Base-by-base conservation (phyloP, 257 asterid species). In the Solanum paucissectum region DNA sequence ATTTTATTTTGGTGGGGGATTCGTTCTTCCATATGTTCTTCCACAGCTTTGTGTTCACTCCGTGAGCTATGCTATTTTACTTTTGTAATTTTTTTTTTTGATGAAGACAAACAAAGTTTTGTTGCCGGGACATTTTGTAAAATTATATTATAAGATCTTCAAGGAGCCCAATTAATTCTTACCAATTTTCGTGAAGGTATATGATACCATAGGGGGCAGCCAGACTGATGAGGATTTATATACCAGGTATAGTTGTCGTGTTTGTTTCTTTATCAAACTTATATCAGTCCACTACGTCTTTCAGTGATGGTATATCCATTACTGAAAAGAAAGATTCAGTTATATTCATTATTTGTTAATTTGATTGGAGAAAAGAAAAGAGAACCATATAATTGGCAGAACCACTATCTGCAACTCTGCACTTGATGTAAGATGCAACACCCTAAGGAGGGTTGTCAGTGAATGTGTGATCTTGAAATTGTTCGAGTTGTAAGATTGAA, bases 171-270 rank as follows among this genome's bases (percentile, higher is more conserved):
- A 64, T 55, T 18, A 91, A 44, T 58, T 84, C 85, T 72, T 88
- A 77, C 91, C 88, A 72, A 87, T 89, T 86, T 85, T 87, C 76
- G 84, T 91, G 93, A 92, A 97, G 99, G 99, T 97, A 84, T 93
- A 91, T 90, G 99, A 97, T 91, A 96, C 98, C 60, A 94, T 94
- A 88, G 99, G 99, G 85, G 93, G 97, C 90, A 92, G 90, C 93
- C 92, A 92, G 91, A 91, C 92, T 87, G 99, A 97, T 42, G 99
- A 95, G 87, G 98, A 95, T 87, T 88, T 93, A 85, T 86, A 90
- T 90, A 89, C 91, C 90, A 93, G 99, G 99, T 97, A 91, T 86
- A 38, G 68, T 83, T 84, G 12, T 12, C 34, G 3, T 83, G 44
- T 34, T 58, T 81, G 42, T 3, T 42, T 81, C 86, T 81, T 44